phyloP scores from a whole-genome alignment of 805 yeast species.

The Metschnikowia baotianmanensis region DNA sequence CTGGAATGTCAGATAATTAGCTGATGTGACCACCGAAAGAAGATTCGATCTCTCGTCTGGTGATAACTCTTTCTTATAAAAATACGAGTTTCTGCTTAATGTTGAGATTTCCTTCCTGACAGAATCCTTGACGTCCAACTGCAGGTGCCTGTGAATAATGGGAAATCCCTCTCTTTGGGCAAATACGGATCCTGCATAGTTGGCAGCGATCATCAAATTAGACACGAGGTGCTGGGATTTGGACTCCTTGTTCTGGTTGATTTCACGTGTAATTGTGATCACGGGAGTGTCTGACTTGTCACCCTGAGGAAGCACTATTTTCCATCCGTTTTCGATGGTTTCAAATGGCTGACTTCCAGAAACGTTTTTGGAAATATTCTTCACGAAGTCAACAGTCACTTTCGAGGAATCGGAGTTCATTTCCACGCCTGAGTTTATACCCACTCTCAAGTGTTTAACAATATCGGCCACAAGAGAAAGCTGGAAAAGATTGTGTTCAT shows the following conservation, averaged over 20 bases:
- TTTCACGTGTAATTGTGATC: conserved; percentile 13
- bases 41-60: conserved; percentile 43
- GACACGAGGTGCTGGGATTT: conserved; percentile 67
- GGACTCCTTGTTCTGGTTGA: conserved; percentile 24
- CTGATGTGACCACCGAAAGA: conserved; percentile 48
- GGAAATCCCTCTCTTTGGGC: conserved; percentile 46
- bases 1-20: conserved; percentile 48
- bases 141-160: conserved; percentile 47
- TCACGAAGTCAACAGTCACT: conserved; percentile 15
- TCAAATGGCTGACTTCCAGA: conserved; percentile 4
- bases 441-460: conserved; percentile 24
- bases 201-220: conserved; percentile 81
- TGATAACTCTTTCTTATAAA: conserved; percentile 21
- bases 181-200: conserved; percentile 53
- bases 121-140: conserved; percentile 24
- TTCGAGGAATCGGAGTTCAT: conserved; percentile 17
- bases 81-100: conserved; percentile 19
- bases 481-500: conserved; percentile 27
- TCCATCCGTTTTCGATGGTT: conserved; percentile 15
- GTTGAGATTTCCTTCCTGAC: conserved; percentile 26
- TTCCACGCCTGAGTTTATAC: conserved; percentile 23
- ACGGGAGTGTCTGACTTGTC: conserved; percentile 7
- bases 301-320: conserved; percentile 6
- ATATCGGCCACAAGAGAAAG: conserved; percentile 28
- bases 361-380: background rate